Evolutionary conservation across 1,284 basidiomycete species (phyloP).

Genomic region (Garcileccinum viscosum): DNA sequence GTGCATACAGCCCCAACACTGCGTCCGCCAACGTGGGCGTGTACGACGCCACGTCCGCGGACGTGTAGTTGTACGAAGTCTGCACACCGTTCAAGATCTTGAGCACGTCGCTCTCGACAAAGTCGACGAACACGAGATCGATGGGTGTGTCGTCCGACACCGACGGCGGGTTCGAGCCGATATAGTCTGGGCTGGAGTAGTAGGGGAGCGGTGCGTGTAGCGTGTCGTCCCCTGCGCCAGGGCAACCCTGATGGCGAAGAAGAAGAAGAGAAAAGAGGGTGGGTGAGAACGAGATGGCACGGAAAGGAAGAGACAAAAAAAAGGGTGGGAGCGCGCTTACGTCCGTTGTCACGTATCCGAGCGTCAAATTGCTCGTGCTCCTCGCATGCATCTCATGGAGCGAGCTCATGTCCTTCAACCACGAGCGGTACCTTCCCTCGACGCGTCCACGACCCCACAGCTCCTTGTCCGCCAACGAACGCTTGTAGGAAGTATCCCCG

Average conservation of each 20-base stretch:
- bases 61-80: slow-evolving; percentile 55
- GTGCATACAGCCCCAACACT: slow-evolving; percentile 67
- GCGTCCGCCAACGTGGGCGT: slow-evolving; percentile 54
- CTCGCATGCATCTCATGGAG: slow-evolving; percentile 28
- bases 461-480: slow-evolving; percentile 44
- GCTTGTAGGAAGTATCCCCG: slow-evolving; percentile 43
- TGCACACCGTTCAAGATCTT: slow-evolving; percentile 61
- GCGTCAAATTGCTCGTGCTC: slow-evolving; percentile 53
- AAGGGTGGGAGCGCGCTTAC: slow-evolving; percentile 44
- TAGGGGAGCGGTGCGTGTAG: slow-evolving; percentile 64
- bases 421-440: slow-evolving; percentile 55
- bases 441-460: slow-evolving; percentile 59
- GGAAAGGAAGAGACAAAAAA: background rate
- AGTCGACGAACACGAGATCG: slow-evolving; percentile 75
- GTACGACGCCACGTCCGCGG: slow-evolving; percentile 58
- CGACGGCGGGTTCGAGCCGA: slow-evolving; percentile 60
- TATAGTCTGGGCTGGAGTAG: slow-evolving; percentile 59
- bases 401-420: slow-evolving; percentile 62
- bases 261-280: background rate
- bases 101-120: slow-evolving; percentile 62
- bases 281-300: background rate
- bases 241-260: slow-evolving; percentile 55
- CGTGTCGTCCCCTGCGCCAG: slow-evolving; percentile 74
- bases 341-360: slow-evolving; percentile 78
- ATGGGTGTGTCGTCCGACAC: slow-evolving; percentile 57